A percentile compares a stretch with the other conserved stretches of the same genome.
These are phyloP conservation scores for Calonectria henricotiae DNA, from an alignment of 2,329 filamentous ascomycete genomes.

Conservation along the genomic window DNA sequence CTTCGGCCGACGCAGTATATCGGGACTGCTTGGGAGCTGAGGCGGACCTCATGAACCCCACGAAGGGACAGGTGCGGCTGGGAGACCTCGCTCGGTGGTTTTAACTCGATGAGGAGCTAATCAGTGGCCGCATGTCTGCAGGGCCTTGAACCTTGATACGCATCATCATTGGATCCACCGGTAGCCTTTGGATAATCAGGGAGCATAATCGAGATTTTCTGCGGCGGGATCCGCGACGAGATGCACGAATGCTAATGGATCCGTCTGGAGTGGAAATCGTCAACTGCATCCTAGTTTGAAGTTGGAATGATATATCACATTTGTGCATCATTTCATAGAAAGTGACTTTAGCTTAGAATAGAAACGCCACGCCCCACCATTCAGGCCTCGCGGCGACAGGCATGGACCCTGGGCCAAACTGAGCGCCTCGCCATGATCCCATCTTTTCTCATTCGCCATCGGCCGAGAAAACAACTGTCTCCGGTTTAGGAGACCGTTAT, in stretches of 20 bases:
- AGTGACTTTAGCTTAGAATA: constrained; percentile 47
- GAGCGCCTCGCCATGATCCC: constrained; percentile 34
- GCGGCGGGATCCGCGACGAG: constrained; percentile 42
- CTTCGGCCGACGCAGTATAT: constrained; percentile 30
- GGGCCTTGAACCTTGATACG: constrained; percentile 26
- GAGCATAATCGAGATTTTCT: constrained; percentile 49
- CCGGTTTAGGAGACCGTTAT: constrained; percentile 44
- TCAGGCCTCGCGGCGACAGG: constrained; percentile 28
- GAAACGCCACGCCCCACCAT: constrained; percentile 37
- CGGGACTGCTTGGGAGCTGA: constrained; percentile 28
- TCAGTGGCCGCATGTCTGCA: constrained; percentile 27
- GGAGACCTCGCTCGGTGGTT: constrained; percentile 33
- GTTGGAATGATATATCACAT: constrained; percentile 49
- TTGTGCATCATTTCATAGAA: constrained; percentile 36
- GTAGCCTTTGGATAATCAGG: constrained; percentile 27
- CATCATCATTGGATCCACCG: constrained; percentile 30
- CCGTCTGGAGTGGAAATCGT: constrained; percentile 42
- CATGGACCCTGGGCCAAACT: constrained; percentile 30
- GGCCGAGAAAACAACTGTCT: constrained; percentile 54
- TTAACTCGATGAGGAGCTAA: constrained; percentile 40
- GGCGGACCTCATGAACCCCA: constrained; percentile 37
- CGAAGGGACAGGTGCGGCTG: constrained; percentile 25
- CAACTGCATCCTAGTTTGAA: constrained; percentile 36
- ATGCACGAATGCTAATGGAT: constrained; percentile 48
- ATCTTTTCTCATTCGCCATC: constrained; percentile 50